A percentile compares a stretch with the other conserved stretches of the same genome.
phyloP scores from a whole-genome alignment of 768 basidiomycete genomes.

The Hypholoma fasciculare region DNA sequence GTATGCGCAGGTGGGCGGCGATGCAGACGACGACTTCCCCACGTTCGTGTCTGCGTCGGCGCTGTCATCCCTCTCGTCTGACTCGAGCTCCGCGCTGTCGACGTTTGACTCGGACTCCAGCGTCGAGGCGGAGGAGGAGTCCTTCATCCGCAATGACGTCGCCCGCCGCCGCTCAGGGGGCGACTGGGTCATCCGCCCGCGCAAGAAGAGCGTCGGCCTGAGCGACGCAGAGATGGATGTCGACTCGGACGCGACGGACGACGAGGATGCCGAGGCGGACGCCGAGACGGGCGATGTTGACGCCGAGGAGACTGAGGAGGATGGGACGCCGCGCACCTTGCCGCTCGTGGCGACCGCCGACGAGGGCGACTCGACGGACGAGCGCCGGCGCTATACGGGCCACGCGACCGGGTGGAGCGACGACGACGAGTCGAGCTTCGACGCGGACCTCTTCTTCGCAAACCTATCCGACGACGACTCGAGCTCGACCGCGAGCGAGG shows the following conservation, averaged over 20 bases:
- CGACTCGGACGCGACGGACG: constrained; percentile 59
- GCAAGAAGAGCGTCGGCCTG: constrained; percentile 67
- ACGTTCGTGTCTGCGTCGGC: constrained; percentile 71
- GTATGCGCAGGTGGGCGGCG: constrained; percentile 13
- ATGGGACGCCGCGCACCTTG: constrained; percentile 10
- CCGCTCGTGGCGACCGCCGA: constrained; percentile 25
- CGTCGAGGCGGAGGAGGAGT: constrained; percentile 63
- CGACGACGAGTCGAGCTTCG: constrained; percentile 74
- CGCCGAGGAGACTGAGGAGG: constrained; percentile 22
- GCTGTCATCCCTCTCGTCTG: constrained; percentile 52
- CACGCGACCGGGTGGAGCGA: constrained; percentile 76
- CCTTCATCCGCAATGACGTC: constrained; percentile 50
- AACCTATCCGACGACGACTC: constrained; percentile 64
- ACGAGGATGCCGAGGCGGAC: constrained; percentile 51
- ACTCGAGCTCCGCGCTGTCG: constrained; percentile 41
- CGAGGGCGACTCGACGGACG: constrained; percentile 20
- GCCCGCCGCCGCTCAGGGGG: constrained; percentile 39
- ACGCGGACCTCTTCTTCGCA: constrained; percentile 83
- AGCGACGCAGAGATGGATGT: constrained; percentile 68
- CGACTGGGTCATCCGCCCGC: constrained; percentile 67
- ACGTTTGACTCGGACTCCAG: constrained; percentile 56
- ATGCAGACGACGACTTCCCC: constrained; percentile 47
- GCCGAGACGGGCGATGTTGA: constrained; percentile 43
- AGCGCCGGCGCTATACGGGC: constrained; percentile 47
- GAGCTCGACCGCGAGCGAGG: constrained; percentile 17